Base-by-base conservation (phyloP, 192 early-diverging fungal genomes). In the Rhizophagus sp. region DNA sequence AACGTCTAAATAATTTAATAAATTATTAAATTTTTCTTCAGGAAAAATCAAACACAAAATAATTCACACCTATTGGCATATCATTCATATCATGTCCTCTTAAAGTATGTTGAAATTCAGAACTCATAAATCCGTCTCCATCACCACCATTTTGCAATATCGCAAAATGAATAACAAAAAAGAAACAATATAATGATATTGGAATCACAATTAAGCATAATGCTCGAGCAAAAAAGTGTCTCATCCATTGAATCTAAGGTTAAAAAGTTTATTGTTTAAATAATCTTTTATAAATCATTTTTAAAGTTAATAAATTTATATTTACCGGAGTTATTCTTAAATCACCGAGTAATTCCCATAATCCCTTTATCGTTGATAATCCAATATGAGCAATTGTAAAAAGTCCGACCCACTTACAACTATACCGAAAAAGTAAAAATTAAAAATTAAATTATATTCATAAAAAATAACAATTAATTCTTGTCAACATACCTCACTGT, bases 401-500 rank as follows among this genome's bases (percentile, higher is more conserved):
- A 49, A 98, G 84, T 15, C 97, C 97, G 24, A 98, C 97, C 95
- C 95, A 95, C 82, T 99, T 99, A 84, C 93, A 91, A 78, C 97
- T 92, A 19, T 25, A 88, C 27, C 36, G 27, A 82, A 65, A 70
- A 25, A 25, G 50, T 47, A 73, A 47, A 34, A 24, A 49, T 25
- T 41, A 27, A 19, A 5, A 39, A 62, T 47, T 47, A 49, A 66
- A 27, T 1, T 47, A 25, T 65, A 30, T 76, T 1, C 17, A 65
- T 6, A 62, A 11, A 73, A 64, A 65, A 19, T 44, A 66, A 52
- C 8, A 27, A 47, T 47, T 44, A 8, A 12, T 47, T 47, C 11
- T 47, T 47, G 2, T 47, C 11, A 73, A 41, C 67, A 75, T 30
- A 81, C 71, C 80, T 73, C 17, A 79, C 78, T 24, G 89, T 86